Percentiles rank a stretch among this genome's conserved stretches.
Evolutionary conservation across 2,329 filamentous ascomycete species (phyloP).

Genomic region (Rhynchosporium graminicola): DNA sequence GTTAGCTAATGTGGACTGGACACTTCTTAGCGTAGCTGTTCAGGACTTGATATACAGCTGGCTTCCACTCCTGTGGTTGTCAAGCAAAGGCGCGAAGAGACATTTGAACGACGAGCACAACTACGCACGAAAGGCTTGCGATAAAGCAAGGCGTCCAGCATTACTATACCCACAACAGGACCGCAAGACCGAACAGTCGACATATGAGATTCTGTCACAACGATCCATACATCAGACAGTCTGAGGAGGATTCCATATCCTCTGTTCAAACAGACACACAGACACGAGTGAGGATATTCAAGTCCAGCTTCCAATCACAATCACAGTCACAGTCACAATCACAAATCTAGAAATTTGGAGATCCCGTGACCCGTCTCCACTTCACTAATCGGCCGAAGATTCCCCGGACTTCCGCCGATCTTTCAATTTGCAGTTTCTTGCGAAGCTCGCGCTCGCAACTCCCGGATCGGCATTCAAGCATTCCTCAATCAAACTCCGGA

Average conservation of each 20-base stretch:
- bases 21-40: background rate
- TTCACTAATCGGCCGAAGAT: background rate
- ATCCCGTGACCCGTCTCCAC: background rate
- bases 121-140: no score
- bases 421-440: background rate
- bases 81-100: no score
- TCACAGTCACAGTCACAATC: background rate
- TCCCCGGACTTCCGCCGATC: constrained; percentile 3
- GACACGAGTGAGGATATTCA: background rate
- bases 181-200: background rate
- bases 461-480: background rate
- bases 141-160: no score
- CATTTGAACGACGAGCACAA: no score
- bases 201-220: background rate
- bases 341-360: background rate
- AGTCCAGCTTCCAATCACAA: background rate
- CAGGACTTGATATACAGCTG: constrained; percentile 14
- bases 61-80: background rate
- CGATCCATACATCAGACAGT: background rate
- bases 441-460: background rate
- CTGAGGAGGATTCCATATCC: background rate
- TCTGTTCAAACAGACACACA: background rate
- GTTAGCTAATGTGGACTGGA: background rate
- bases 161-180: background rate
- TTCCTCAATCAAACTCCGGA: constrained; percentile 1